Base-by-base conservation (phyloP, 805 yeast genomes). In the Candida cerambycidarum region DNA sequence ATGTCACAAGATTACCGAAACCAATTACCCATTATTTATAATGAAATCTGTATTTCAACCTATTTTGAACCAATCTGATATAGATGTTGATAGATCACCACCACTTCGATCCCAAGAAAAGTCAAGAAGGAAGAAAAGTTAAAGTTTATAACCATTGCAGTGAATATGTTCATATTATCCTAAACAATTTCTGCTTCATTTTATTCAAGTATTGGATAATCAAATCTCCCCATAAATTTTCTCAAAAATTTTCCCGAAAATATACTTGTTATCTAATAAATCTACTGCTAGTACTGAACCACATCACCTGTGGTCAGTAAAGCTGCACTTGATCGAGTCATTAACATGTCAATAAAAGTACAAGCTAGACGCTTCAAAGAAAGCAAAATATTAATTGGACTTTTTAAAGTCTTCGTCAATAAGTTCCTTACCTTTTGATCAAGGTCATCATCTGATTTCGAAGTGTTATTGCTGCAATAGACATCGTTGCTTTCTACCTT, bases 21-120 rank as follows among this genome's bases (percentile, higher is more conserved):
- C n/a, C n/a, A n/a, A n/a, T n/a, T n/a, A n/a, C n/a, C n/a, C n/a
- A n/a, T n/a, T n/a, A n/a, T n/a, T n/a, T n/a, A n/a, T n/a, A n/a
- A n/a, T n/a, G n/a, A n/a, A n/a, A n/a, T n/a, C n/a, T n/a, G n/a
- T 38, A 18, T 38, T 34, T 14, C 23, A 38, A 21, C 41, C 41
- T 11, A 16, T 25, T 2, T 21, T 29, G 4, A 29, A 4, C 14
- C 41, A 10, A 29, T 11, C 18, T 11, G 34, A 38, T 29, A 25
- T 28, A 12, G 29, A 9, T 13, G 19, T 38, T 11, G 19, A 38
- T 18, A 28, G 41, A 13, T 28, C 34, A 7, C 34, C 41, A n/a
- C 41, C 41, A 5, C 41, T 34, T 7, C 41, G 34, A 13, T 28
- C 40, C 5, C 18, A 15, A 15, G 21, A 13, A 11, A 32, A 17